A percentile compares a stretch with the other conserved stretches of the same genome.
phyloP scores from a whole-genome alignment of 2,329 filamentous ascomycete species.

The Colletotrichum liaoningense region DNA sequence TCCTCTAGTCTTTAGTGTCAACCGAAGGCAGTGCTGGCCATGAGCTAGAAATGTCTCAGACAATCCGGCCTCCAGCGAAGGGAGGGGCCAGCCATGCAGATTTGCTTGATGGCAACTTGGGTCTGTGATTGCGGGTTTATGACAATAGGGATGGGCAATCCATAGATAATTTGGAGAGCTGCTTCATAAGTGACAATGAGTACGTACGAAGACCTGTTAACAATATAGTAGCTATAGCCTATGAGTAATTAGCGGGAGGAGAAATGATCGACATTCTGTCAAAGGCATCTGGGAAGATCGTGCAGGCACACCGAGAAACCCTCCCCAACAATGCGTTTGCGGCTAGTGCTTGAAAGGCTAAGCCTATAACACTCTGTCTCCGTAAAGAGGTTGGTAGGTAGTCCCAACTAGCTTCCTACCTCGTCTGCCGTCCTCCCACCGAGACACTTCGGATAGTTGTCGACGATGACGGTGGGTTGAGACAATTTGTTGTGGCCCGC shows the following conservation, averaged over 20 bases:
- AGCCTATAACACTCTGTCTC: background rate
- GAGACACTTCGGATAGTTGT: background rate
- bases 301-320: background rate
- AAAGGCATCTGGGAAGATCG: background rate
- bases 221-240: background rate
- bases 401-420: background rate
- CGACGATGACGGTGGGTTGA: background rate
- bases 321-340: background rate
- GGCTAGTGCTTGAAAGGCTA: background rate
- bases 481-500: slow-evolving; percentile 8
- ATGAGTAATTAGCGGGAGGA: background rate
- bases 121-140: background rate
- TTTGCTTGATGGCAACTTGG: background rate
- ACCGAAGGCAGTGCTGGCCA: background rate
- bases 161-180: background rate
- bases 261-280: background rate
- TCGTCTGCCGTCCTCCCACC: background rate
- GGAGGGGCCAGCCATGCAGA: slow-evolving; percentile 3
- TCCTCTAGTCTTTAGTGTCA: background rate
- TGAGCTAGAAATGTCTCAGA: slow-evolving; percentile 1
- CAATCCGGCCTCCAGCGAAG: background rate
- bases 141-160: background rate
- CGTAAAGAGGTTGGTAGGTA: background rate
- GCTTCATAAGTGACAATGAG: background rate
- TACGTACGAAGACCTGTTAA: background rate